Conservation (phyloP, 148 eudicot species). For the Chenopodium quinoa region DNA sequence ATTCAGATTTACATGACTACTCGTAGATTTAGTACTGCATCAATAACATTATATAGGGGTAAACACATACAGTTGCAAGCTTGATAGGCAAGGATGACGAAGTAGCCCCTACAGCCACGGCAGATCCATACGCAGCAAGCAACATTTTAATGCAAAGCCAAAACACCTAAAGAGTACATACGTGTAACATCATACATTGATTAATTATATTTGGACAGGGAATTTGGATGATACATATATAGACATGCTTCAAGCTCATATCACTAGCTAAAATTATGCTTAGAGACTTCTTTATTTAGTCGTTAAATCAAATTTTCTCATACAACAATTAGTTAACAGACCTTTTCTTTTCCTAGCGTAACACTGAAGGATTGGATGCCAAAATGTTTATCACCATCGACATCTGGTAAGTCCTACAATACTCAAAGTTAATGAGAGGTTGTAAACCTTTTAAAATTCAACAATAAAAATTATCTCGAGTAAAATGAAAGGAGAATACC, state of each 20-base stretch:
- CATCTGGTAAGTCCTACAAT: conserved; percentile 32
- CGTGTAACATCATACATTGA: background rate
- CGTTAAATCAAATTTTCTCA: background rate
- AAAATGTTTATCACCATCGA: conserved; percentile 32
- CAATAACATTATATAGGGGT: background rate
- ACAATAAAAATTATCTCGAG: background rate
- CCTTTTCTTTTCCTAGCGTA: conserved; percentile 46
- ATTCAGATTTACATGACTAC: background rate
- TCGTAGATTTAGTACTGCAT: background rate
- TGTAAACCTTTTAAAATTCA: background rate
- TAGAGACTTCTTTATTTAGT: too few species aligned
- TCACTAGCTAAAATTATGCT: too few species aligned
- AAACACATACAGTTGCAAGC: conserved; percentile 27
- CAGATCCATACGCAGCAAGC: conserved; percentile 38
- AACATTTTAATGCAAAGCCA: conserved; percentile 46
- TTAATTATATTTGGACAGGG: background rate
- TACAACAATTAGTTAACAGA: background rate
- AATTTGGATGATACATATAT: background rate
- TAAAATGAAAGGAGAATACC: conserved; percentile 1
- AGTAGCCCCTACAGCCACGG: conserved; percentile 33
- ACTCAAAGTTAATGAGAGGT: conserved; percentile 1
- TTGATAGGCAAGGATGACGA: conserved; percentile 27
- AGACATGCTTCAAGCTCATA: too few species aligned
- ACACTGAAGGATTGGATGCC: conserved; percentile 36
- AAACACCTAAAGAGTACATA: conserved; percentile 30